These are phyloP conservation scores for Urochloa ruziziensis DNA, from an alignment of 176 grass and related monocot genomes.

Conservation along the genomic window DNA sequence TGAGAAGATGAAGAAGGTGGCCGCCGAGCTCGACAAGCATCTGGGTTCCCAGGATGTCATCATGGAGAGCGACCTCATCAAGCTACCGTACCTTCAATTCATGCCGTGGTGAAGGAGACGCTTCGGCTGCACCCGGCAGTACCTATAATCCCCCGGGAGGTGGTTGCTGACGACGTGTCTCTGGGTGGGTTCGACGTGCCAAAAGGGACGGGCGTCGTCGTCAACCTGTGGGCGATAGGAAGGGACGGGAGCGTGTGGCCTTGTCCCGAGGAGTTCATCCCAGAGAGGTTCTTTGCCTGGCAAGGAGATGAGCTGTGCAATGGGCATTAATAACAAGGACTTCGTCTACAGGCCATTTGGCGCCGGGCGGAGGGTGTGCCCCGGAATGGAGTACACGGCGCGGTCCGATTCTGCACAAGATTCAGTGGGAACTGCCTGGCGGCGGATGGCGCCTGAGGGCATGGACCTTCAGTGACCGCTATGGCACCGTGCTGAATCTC, in stretches of 20 bases:
- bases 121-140: conserved; percentile 13
- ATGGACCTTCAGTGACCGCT: not conserved
- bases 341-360: conserved; percentile 14
- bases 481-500: conserved; percentile 10
- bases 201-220: not conserved
- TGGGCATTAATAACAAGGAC: not conserved
- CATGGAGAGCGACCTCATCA: not conserved
- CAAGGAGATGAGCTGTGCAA: not conserved
- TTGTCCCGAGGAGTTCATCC: not conserved
- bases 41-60: not conserved
- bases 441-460: not conserved
- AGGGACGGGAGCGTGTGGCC: not conserved
- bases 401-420: not conserved
- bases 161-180: not conserved
- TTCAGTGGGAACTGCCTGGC: not conserved
- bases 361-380: not conserved
- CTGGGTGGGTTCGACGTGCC: not conserved
- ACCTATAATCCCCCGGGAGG: conserved; percentile 19
- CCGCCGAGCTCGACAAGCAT: not conserved
- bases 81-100: conserved; percentile 23
- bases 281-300: conserved; percentile 8
- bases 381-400: not conserved
- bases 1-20: not conserved
- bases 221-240: conserved; percentile 37
- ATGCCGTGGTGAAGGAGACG: conserved; percentile 20